These are phyloP conservation scores for Ophiosphaerella narmari DNA, from an alignment of 2,329 filamentous ascomycete genomes.

Conservation along the genomic window DNA sequence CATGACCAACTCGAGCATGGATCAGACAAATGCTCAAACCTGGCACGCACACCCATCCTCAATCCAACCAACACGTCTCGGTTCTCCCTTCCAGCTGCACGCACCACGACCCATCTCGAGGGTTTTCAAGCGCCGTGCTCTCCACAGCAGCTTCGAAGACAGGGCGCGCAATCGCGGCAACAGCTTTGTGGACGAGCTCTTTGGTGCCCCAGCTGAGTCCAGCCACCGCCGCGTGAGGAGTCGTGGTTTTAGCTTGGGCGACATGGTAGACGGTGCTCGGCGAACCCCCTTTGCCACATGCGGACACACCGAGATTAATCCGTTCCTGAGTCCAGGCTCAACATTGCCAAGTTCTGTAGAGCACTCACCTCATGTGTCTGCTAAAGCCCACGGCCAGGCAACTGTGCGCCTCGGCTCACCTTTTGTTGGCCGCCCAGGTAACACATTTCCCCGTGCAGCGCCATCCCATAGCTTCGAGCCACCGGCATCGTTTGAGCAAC, in stretches of 20 bases:
- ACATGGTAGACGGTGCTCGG: conserved; percentile 56
- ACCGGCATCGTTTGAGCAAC: conserved; percentile 47
- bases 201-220: conserved; percentile 53
- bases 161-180: conserved; percentile 42
- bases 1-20: conserved; percentile 29
- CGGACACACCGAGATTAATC: conserved; percentile 47
- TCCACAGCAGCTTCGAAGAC: conserved; percentile 59
- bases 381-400: conserved; percentile 39
- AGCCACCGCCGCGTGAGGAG: conserved; percentile 63
- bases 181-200: conserved; percentile 51
- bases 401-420: conserved; percentile 54
- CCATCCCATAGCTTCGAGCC: conserved; percentile 45
- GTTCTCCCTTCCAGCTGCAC: conserved; percentile 62
- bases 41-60: conserved; percentile 39
- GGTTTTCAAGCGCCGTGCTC: conserved; percentile 62
- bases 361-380: conserved; percentile 19
- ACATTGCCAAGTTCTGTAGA: conserved; percentile 33
- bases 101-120: conserved; percentile 56
- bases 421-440: conserved; percentile 49
- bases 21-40: conserved; percentile 36
- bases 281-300: conserved; percentile 61
- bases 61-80: conserved; percentile 40
- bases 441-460: conserved; percentile 54
- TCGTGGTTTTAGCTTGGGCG: conserved; percentile 65
- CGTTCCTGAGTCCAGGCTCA: conserved; percentile 28